These are phyloP conservation scores for Solanum stenotomum DNA, from an alignment of 257 asterid species.

Conservation along the genomic window DNA sequence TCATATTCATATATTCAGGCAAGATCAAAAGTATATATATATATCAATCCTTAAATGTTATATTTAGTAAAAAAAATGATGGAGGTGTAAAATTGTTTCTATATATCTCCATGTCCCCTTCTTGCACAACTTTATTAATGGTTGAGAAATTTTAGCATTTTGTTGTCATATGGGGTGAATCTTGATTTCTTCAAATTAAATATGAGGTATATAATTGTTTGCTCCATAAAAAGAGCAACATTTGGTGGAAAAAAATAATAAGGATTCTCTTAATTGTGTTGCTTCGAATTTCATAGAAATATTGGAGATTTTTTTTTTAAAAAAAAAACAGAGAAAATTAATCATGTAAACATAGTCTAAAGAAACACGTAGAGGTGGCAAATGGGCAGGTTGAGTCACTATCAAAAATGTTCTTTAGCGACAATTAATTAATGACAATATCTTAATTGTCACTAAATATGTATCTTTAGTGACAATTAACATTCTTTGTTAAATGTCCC, in stretches of 20 bases:
- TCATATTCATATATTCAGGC: not conserved
- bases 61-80: not conserved
- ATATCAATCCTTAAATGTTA: not conserved
- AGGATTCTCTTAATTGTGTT: not conserved
- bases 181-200: not conserved
- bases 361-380: not conserved
- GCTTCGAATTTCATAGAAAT: not conserved
- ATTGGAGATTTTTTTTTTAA: not conserved
- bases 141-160: constrained; percentile 1
- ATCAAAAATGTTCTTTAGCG: too few species aligned
- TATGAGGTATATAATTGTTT: not conserved
- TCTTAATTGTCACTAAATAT: not conserved
- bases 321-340: too few species aligned
- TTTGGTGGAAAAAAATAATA: not conserved
- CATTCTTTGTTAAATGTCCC: too few species aligned
- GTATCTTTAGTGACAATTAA: too few species aligned
- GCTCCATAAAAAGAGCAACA: not conserved
- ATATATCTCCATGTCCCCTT: not conserved
- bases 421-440: too few species aligned
- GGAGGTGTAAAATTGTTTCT: not conserved
- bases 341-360: not conserved
- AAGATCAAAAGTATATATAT: not conserved
- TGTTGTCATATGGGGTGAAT: constrained; percentile 1
- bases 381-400: not conserved
- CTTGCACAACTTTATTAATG: not conserved